Evolutionary conservation across 2,329 filamentous ascomycete genomes (phyloP).

Genomic region (Xylariaceae sp.): DNA sequence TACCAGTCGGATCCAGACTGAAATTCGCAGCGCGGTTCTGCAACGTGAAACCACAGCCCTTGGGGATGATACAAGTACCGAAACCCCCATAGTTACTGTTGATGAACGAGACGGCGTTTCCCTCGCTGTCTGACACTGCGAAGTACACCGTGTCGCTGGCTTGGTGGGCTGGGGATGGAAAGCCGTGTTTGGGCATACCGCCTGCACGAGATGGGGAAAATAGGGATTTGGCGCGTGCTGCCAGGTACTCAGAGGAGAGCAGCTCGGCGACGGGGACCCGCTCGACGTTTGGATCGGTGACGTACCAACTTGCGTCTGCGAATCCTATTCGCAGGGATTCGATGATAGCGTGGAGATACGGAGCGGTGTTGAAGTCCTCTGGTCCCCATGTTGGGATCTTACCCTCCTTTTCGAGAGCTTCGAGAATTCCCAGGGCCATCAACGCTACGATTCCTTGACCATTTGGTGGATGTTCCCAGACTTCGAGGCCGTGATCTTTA

Average conservation of each 20-base stretch:
- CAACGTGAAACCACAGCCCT: constrained; percentile 84
- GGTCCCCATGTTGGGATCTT: constrained; percentile 69
- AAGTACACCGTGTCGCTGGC: constrained; percentile 96
- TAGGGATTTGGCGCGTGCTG: constrained; percentile 59
- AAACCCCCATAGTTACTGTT: constrained; percentile 93
- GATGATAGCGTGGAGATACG: constrained; percentile 82
- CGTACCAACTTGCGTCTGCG: constrained; percentile 85
- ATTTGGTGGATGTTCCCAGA: constrained; percentile 97
- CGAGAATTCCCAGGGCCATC: constrained; percentile 89
- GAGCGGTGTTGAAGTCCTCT: constrained; percentile 75
- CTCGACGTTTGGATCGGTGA: constrained; percentile 74
- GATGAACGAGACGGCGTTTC: constrained; percentile 94
- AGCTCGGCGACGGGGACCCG: constrained; percentile 69
- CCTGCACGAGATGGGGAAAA: constrained; percentile 61
- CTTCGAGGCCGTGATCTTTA: constrained; percentile 60
- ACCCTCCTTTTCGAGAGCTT: constrained; percentile 74
- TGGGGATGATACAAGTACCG: constrained; percentile 81
- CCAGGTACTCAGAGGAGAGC: constrained; percentile 71
- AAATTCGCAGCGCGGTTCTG: constrained; percentile 94
- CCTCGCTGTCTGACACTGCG: constrained; percentile 72
- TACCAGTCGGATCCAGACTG: constrained; percentile 52
- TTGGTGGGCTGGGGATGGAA: constrained; percentile 67
- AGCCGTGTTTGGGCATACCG: constrained; percentile 62
- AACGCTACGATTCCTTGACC: constrained; percentile 93
- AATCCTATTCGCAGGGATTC: constrained; percentile 88